phyloP scores from a whole-genome alignment of 345 rosid species.

The Populus alba region DNA sequence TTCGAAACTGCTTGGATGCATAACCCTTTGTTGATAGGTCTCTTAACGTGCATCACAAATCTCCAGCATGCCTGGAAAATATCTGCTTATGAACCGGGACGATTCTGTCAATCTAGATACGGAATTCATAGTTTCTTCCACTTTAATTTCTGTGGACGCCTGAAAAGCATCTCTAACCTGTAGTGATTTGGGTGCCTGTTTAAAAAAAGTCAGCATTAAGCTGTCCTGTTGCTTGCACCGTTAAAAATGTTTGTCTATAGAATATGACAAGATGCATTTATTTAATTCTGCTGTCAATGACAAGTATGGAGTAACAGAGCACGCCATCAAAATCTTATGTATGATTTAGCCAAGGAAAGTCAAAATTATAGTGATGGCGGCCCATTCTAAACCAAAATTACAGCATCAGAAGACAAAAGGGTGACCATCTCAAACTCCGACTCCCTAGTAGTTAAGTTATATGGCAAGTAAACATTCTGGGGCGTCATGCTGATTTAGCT shows the following conservation, averaged over 20 bases:
- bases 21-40: background rate
- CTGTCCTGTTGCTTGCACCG: too few relatives aligned
- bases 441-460: constrained; percentile 7
- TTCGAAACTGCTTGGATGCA: background rate
- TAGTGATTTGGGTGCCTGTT: background rate
- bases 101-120: background rate
- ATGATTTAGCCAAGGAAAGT: background rate
- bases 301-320: background rate
- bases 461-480: constrained; percentile 11
- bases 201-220: too few relatives aligned
- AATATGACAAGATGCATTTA: background rate
- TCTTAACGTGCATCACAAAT: background rate
- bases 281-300: background rate
- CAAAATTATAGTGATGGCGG: background rate
- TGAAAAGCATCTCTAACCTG: background rate
- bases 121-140: background rate
- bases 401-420: background rate
- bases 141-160: background rate
- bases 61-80: background rate
- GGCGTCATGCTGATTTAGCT: background rate
- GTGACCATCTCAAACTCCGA: background rate
- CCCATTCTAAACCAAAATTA: background rate
- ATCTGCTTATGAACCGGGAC: background rate
- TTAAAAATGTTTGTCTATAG: background rate
- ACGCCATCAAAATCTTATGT: background rate